Conservation (phyloP, 2,329 filamentous ascomycete genomes). For the Arthrobotrys sinensis region DNA sequence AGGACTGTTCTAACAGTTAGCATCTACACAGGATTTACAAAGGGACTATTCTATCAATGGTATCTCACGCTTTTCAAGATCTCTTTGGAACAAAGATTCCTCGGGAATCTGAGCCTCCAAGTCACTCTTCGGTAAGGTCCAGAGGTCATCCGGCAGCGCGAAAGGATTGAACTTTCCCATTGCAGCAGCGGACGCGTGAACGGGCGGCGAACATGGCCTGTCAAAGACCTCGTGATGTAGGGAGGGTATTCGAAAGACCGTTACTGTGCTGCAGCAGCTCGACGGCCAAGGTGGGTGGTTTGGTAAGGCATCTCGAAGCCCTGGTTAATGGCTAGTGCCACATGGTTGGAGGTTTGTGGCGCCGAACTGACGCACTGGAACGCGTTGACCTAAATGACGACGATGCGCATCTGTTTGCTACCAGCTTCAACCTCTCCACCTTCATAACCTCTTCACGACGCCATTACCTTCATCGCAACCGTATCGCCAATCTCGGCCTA, state of each 20-base stretch:
- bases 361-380: constrained; percentile 20
- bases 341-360: constrained; percentile 32
- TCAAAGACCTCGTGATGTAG: neutral
- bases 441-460: constrained; percentile 9
- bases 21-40: neutral
- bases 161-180: constrained; percentile 61
- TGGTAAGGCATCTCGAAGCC: constrained; percentile 13
- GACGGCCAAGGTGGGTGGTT: constrained; percentile 4
- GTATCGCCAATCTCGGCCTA: constrained; percentile 63
- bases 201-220: constrained; percentile 51
- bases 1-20: constrained; percentile 36
- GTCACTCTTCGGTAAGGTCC: constrained; percentile 51
- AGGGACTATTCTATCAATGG: neutral
- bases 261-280: constrained; percentile 15
- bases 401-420: constrained; percentile 33
- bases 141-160: constrained; percentile 61
- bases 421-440: constrained; percentile 22
- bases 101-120: constrained; percentile 34
- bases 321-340: constrained; percentile 11
- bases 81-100: constrained; percentile 50
- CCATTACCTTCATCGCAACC: neutral
- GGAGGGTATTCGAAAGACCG: neutral
- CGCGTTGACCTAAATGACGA: constrained; percentile 41
- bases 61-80: constrained; percentile 49
- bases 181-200: constrained; percentile 33